Conservation (phyloP, 2,329 filamentous ascomycete genomes). For the Hirsutella thompsonii region DNA sequence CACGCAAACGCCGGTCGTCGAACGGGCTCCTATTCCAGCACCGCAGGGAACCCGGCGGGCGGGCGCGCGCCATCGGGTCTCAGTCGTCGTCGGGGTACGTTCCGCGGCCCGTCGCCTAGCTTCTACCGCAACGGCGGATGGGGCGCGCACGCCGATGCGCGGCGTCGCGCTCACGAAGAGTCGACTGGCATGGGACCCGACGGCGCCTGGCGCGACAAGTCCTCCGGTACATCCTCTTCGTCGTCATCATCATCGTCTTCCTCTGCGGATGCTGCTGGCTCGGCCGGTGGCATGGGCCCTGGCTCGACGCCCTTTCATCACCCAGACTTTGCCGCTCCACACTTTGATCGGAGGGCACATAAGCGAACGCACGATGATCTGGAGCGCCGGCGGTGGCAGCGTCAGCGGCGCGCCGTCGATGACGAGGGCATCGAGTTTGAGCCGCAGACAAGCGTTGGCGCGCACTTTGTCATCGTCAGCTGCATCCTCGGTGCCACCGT, state of each 20-base stretch:
- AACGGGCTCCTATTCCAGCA: conserved; percentile 42
- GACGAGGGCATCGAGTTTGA: conserved; percentile 23
- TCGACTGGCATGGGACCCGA: conserved; percentile 13
- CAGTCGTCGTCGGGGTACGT: conserved; percentile 60
- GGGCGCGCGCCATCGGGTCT: conserved; percentile 71
- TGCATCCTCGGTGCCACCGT: conserved; percentile 33
- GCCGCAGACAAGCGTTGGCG: conserved; percentile 27
- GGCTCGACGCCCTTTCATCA: conserved; percentile 36
- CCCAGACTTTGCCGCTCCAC: conserved; percentile 40
- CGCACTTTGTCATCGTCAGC: conserved; percentile 36
- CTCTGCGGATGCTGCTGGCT: conserved; percentile 5
- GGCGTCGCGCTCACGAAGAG: conserved; percentile 37
- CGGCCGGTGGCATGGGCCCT: conserved; percentile 41
- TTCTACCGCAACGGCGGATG: conserved; percentile 80
- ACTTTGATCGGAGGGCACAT: conserved; percentile 69
- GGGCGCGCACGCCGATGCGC: conserved; percentile 50
- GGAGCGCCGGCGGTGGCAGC: conserved; percentile 30
- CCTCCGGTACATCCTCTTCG: too few species aligned
- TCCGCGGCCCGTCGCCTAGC: conserved; percentile 75
- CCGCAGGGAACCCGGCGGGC: conserved; percentile 33
- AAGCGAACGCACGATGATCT: conserved; percentile 58
- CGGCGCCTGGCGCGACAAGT: too few species aligned
- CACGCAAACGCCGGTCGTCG: conserved; percentile 14
- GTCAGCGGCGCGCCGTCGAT: conserved; percentile 25
- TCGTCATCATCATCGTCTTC: background rate